Conservation (phyloP, 2,329 filamentous ascomycete species). For the Penicillium crustosum region DNA sequence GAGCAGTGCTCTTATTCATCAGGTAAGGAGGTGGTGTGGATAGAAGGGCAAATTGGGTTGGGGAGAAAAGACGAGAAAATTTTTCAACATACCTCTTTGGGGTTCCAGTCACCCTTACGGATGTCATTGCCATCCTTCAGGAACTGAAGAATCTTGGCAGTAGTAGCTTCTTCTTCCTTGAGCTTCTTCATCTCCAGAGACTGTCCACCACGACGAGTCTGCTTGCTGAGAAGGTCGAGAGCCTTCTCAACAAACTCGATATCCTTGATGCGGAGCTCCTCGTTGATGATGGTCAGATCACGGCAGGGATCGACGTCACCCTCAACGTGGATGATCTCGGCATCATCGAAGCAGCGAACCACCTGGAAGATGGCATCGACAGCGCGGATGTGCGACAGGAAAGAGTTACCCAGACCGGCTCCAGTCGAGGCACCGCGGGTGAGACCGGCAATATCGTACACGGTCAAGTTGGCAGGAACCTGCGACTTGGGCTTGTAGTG, state of each 20-base stretch:
- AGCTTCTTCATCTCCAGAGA: constrained; percentile 97
- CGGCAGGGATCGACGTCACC: constrained; percentile 94
- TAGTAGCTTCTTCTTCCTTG: constrained; percentile 87
- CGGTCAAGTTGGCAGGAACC: constrained; percentile 95
- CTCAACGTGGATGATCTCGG: constrained; percentile 99
- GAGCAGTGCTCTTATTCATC: constrained; percentile 99
- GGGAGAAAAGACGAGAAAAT: constrained; percentile 17
- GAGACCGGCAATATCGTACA: constrained; percentile 97
- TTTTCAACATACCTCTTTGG: constrained; percentile 77
- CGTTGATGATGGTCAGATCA: constrained; percentile 93
- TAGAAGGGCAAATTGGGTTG: background rate
- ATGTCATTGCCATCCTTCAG: constrained; percentile 90
- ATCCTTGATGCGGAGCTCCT: constrained; percentile 95
- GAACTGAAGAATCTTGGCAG: constrained; percentile 82
- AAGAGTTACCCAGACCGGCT: constrained; percentile 94
- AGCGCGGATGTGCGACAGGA: constrained; percentile 97
- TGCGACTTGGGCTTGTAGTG: constrained; percentile 97
- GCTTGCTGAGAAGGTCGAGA: constrained; percentile 86
- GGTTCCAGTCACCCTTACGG: constrained; percentile 81
- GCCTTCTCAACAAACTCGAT: constrained; percentile 98
- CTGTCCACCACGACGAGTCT: constrained; percentile 90
- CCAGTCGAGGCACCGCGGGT: constrained; percentile 95
- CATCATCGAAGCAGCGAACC: constrained; percentile 95
- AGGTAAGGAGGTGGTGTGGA: constrained; percentile 52
- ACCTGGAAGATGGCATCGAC: constrained; percentile 98